Evolutionary conservation across 2,329 filamentous ascomycete genomes (phyloP), one percentile per base, ranked within the genome.

Genomic region (Aspergillus persii): DNA sequence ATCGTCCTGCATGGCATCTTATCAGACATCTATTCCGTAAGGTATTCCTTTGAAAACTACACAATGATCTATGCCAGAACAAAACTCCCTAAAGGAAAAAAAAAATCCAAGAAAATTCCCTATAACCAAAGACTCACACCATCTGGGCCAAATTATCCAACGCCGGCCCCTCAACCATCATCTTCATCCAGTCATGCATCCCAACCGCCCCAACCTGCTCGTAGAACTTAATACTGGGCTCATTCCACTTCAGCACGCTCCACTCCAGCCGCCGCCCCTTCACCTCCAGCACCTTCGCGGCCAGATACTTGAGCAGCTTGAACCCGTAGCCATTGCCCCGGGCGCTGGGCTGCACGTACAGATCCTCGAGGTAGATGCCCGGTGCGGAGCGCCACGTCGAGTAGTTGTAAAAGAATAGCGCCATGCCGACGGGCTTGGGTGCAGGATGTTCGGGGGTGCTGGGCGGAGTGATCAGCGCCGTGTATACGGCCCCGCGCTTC

Each of bases 391-490:
- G 86, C 95, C 95, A 98, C 0, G 94, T 97, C 71, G 88, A 92
- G 78, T 96, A 98, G 78, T 94, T 98, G 82, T 94, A 92, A 76
- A 96, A 98, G 79, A 92, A 97, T 46, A 97, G 78, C 1, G 92
- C 92, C 84, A 97, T 91, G 51, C 89, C 92, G 0, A 86, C 90
- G 74, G 85, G 71, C 58, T 61, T 50, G 33, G 74, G 65, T 53
- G 64, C 41, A 58, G 69, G 62, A 60, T 65, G 74, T 44, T 77
- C 71, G 9, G 79, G 75, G 5, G 78, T 75, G 9, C 80, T 76
- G 26, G 82, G 77, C 30, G 81, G 78, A 66, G 82, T 81, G 56
- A 94, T 77, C 8, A 96, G 77, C 36, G 96, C 81, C 53, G 91
- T 94, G 61, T 91, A 89, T 18, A 92, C 90, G 31, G 89, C 91